Evolutionary conservation across 441 rosid genomes (phyloP), one percentile per base, ranked within the genome.

Genomic region (Arabidopsis lyrata): DNA sequence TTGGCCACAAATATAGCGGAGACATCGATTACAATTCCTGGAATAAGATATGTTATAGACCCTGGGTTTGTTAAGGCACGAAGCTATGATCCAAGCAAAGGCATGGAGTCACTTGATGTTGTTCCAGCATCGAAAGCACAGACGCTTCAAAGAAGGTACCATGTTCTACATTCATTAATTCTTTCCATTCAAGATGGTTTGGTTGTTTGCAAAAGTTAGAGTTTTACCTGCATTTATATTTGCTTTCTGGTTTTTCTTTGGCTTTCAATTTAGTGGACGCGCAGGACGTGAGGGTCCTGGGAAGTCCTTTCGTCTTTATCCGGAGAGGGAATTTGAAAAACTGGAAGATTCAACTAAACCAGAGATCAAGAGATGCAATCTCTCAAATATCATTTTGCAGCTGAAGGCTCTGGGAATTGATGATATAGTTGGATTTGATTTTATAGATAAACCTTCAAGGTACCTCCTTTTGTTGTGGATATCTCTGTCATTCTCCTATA

Each of bases 261-360:
- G 67, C 52, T 83, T 72, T 72, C 74, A 20, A 32, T 82, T 74
- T 81, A 95, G 99, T 84, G 99, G 99, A 55, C 96, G 98, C 15
- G 98, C 98, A 64, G 99, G 97, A 57, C 98, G 99, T 77, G 99
- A 95, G 80, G 92, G 93, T 66, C 93, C 88, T 53, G 98, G 97
- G 56, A 92, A 89, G 77, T 89, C 97, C 80, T 95, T 88, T 73
- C 96, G 95, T 65, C 96, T 95, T 56, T 95, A 92, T 77, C 97
- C 90, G 7, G 96, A 95, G 83, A 83, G 80, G 27, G 98, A 95
- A 81, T 95, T 92, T 80, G 96, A 81, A 84, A 95, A 89, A 74
- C 90, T 95, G 56, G 97, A 88, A 79, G 93, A 89, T 82, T 92
- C 97, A 36, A 89, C 96, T 5, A 87, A 85, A 79, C 95, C 98